Percentiles rank a stretch among this genome's conserved stretches.
phyloP scores from a whole-genome alignment of 2,329 filamentous ascomycete species.

The Periconia macrospinosa region DNA sequence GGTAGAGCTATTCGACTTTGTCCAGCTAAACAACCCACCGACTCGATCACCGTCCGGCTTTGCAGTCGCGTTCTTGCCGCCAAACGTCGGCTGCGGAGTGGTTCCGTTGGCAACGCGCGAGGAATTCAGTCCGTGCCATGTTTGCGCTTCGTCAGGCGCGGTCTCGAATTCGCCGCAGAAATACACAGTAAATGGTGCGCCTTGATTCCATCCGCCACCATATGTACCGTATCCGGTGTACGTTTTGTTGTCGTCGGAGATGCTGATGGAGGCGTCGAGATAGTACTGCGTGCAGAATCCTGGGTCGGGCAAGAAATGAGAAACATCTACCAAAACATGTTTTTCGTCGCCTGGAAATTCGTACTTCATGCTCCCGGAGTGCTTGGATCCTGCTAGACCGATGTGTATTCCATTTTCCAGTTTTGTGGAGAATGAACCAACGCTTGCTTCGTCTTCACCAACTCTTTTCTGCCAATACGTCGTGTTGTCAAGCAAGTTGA shows the following conservation, averaged over 20 bases:
- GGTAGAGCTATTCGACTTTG: constrained; percentile 28
- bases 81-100: constrained; percentile 12
- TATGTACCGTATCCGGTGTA: constrained; percentile 31
- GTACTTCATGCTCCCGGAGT: constrained; percentile 64
- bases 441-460: constrained; percentile 48
- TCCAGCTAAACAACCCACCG: constrained; percentile 54
- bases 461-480: constrained; percentile 44
- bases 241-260: constrained; percentile 20
- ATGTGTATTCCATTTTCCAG: constrained; percentile 60
- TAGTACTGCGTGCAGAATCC: constrained; percentile 27
- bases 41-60: constrained; percentile 45
- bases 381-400: constrained; percentile 60
- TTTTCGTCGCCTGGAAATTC: constrained; percentile 49
- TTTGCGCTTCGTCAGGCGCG: constrained; percentile 40
- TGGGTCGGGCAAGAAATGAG: constrained; percentile 42
- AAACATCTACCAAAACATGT: constrained; percentile 49
- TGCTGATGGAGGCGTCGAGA: constrained; percentile 19
- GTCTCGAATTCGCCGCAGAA: constrained; percentile 34
- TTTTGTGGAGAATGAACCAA: constrained; percentile 64
- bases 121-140: constrained; percentile 50
- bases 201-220: constrained; percentile 34
- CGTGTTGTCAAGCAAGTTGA: constrained; percentile 44
- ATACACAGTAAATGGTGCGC: constrained; percentile 29
- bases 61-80: constrained; percentile 11
- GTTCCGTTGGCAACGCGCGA: constrained; percentile 11